Evolutionary conservation across 148 eudicot genomes (phyloP), one percentile per base, ranked within the genome.

Genomic region (Camellia granthamiana): DNA sequence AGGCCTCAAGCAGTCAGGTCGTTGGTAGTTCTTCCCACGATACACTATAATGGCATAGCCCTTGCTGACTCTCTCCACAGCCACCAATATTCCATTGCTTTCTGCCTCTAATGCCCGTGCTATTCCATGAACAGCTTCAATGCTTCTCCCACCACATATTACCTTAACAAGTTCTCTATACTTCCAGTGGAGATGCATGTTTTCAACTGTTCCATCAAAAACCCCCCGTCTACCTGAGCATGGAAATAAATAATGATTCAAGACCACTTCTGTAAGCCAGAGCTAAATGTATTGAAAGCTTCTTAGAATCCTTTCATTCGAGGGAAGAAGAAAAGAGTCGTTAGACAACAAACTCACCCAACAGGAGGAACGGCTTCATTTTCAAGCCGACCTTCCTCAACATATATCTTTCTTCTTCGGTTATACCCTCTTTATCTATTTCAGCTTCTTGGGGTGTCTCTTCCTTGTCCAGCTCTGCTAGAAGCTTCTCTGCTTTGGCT

Each of bases 171-270:
- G 90, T 84, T 97, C 99, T 84, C 99, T 87, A 83, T 97, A 97
- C 85, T 97, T 97, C 99, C 99, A 97, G 82, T 97, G 99, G 62
- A 97, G 90, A 90, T 97, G 99, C 99, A 97, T 94, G 85, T 97
- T 97, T 86, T 97, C 97, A 83, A 97, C 85, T 21, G 99, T 97
- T 76, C 99, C 99, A 87, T 91, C 98, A 91, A 97, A 97, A 74
- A 97, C 95, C 79, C 98, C 98, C 71, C 99, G 95, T 62, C 95
- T 90, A 80, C 99, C 99, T 97, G 94, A 61, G 77, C 69, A 89
- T 30, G 21, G 30, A 55, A 89, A 52, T 51, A 15, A 47, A 41
- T 55, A 73, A 64, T 30, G 11, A 47, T 51, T 30, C 12, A 69
- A 64, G 42, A 41, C 11, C 71, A n/a, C 56, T 77, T 77, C 47